These are phyloP conservation scores for Auxenochlorella pyrenoidosa DNA, from an alignment of 139 green algal species.

Conservation along the genomic window DNA sequence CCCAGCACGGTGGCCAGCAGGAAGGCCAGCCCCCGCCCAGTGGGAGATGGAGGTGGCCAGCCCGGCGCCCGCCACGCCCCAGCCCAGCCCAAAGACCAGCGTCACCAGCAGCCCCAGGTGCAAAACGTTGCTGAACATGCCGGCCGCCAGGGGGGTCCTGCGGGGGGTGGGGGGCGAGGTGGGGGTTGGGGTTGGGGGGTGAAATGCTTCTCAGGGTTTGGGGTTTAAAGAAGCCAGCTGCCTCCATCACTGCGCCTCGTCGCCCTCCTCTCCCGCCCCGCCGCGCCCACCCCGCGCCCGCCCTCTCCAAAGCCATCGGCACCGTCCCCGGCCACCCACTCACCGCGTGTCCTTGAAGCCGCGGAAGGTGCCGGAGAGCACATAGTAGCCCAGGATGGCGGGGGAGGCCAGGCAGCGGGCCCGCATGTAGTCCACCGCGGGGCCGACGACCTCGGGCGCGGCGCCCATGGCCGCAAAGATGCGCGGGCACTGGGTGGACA, in stretches of 20 bases:
- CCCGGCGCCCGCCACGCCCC: conserved; percentile 71
- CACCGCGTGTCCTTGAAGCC: conserved; percentile 51
- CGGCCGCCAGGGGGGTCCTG: conserved; percentile 45
- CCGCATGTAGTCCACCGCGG: conserved; percentile 47
- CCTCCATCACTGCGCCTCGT: too few relatives aligned
- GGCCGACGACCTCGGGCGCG: conserved; percentile 39
- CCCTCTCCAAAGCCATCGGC: too few relatives aligned
- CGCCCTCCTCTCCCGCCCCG: too few relatives aligned
- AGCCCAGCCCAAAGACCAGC: conserved; percentile 61
- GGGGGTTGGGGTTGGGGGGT: background rate
- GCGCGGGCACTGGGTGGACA: conserved; percentile 30
- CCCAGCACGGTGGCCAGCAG: conserved; percentile 48
- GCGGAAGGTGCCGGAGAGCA: conserved; percentile 47
- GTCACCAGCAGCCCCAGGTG: conserved; percentile 55
- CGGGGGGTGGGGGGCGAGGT: background rate
- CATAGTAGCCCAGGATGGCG: conserved; percentile 47
- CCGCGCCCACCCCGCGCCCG: too few relatives aligned
- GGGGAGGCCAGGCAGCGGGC: conserved; percentile 46
- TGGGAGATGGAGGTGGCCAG: conserved; percentile 74
- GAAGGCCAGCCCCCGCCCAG: conserved; percentile 48
- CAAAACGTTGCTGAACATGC: conserved; percentile 43
- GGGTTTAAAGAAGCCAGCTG: too few relatives aligned
- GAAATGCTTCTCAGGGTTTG: too few relatives aligned
- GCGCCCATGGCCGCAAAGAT: conserved; percentile 43
- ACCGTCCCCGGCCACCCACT: background rate